These are phyloP conservation scores for Phaeosphaeria sp. DNA, from an alignment of 2,329 filamentous ascomycete genomes.

Conservation along the genomic window DNA sequence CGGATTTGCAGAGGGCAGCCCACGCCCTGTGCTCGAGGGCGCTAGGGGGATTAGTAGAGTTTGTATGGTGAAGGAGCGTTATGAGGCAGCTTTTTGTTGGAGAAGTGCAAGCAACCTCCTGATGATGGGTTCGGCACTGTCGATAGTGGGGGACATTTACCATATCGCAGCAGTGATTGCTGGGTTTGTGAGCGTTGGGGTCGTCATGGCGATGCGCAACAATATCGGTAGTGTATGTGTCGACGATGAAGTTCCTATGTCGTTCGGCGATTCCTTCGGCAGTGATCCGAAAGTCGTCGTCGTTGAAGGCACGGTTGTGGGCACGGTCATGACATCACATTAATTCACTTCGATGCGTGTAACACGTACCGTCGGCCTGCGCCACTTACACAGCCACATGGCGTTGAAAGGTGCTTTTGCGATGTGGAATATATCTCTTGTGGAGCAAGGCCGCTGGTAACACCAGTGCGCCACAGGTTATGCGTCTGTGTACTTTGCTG, in stretches of 20 bases:
- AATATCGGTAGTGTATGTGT: not conserved
- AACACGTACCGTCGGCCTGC: not conserved
- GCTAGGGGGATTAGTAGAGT: slow-evolving; percentile 9
- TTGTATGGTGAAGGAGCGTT: not conserved
- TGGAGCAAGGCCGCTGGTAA: not conserved
- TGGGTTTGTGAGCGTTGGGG: slow-evolving; percentile 25
- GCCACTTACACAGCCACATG: not conserved
- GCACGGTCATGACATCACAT: not conserved
- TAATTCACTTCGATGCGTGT: not conserved
- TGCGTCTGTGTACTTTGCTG: no score
- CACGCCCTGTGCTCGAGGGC: slow-evolving; percentile 45
- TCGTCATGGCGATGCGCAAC: slow-evolving; percentile 9
- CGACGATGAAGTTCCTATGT: not conserved
- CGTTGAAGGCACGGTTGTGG: not conserved
- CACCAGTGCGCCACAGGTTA: not conserved
- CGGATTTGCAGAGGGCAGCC: slow-evolving; percentile 41
- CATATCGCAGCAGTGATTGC: slow-evolving; percentile 26
- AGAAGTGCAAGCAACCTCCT: no score
- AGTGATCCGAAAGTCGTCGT: not conserved
- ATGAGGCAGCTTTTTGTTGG: no score
- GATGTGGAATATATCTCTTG: not conserved
- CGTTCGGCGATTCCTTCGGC: not conserved
- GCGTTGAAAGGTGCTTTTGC: no score
- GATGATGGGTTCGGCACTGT: no score
- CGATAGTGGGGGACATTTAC: not conserved